phyloP scores from a whole-genome alignment of 2,329 filamentous ascomycete genomes.

The Fusarium brevicatenulatum region DNA sequence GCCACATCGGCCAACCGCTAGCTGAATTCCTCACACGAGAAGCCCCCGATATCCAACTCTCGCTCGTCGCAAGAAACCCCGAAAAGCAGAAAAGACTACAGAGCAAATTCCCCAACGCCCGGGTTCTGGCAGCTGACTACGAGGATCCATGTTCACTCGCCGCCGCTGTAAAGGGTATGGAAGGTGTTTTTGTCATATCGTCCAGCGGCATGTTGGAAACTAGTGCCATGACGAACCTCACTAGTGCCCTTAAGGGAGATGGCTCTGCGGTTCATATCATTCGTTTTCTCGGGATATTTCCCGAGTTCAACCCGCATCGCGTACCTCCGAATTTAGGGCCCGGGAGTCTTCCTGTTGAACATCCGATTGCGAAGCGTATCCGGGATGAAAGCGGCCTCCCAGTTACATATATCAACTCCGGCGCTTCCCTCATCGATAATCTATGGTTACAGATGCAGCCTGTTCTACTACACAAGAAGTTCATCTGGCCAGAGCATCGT shows the following conservation, averaged over 20 bases:
- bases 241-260: fast-evolving
- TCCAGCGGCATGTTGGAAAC: background rate
- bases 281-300: background rate
- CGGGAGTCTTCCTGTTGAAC: background rate
- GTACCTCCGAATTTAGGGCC: background rate
- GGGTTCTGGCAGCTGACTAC: fast-evolving
- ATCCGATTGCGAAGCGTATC: background rate
- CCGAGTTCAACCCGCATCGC: background rate
- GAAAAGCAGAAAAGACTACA: fast-evolving
- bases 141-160: background rate
- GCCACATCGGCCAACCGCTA: background rate
- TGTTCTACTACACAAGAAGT: background rate
- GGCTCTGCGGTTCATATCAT: background rate
- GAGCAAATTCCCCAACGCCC: background rate
- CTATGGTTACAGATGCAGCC: background rate
- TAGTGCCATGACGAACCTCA: background rate
- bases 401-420: fast-evolving
- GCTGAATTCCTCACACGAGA: background rate
- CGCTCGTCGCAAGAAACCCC: fast-evolving
- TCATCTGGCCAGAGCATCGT: background rate
- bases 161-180: background rate
- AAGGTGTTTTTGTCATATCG: background rate
- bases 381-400: background rate
- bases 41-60: background rate
- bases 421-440: background rate